These are phyloP conservation scores for Dothideomycetes sp. DNA, from an alignment of 2,329 filamentous ascomycete genomes.

Conservation along the genomic window DNA sequence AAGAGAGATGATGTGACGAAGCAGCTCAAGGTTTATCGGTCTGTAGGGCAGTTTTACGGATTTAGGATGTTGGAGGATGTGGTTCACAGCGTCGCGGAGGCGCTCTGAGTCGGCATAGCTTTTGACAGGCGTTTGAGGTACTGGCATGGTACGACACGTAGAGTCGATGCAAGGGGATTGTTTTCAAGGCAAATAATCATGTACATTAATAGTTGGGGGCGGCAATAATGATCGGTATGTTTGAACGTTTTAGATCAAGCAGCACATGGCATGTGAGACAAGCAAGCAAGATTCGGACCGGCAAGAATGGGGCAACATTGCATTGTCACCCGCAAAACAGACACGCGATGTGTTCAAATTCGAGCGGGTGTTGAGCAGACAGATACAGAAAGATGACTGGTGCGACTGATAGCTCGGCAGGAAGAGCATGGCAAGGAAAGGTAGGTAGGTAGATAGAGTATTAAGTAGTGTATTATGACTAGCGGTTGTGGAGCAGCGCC, in stretches of 20 bases:
- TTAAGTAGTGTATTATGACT: slow-evolving; percentile 12
- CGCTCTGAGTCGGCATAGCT: neutral
- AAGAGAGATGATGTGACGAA: slow-evolving; percentile 56
- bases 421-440: no score
- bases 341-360: no score
- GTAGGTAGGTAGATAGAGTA: no score
- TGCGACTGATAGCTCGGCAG: neutral
- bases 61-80: slow-evolving; percentile 73
- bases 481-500: slow-evolving; percentile 11
- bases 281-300: slow-evolving; percentile 7
- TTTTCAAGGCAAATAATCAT: neutral
- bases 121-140: neutral
- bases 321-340: slow-evolving; percentile 3
- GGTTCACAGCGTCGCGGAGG: slow-evolving; percentile 34
- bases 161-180: neutral
- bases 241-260: slow-evolving; percentile 2
- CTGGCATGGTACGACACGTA: no score
- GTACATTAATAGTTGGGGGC: neutral
- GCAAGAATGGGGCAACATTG: neutral
- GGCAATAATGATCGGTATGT: neutral
- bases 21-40: slow-evolving; percentile 59
- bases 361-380: no score
- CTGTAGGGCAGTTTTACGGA: slow-evolving; percentile 69
- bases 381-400: slow-evolving; percentile 3
- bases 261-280: slow-evolving; percentile 12